These are phyloP conservation scores for Tulasnella calospora DNA, from an alignment of 768 basidiomycete genomes.

Conservation along the genomic window DNA sequence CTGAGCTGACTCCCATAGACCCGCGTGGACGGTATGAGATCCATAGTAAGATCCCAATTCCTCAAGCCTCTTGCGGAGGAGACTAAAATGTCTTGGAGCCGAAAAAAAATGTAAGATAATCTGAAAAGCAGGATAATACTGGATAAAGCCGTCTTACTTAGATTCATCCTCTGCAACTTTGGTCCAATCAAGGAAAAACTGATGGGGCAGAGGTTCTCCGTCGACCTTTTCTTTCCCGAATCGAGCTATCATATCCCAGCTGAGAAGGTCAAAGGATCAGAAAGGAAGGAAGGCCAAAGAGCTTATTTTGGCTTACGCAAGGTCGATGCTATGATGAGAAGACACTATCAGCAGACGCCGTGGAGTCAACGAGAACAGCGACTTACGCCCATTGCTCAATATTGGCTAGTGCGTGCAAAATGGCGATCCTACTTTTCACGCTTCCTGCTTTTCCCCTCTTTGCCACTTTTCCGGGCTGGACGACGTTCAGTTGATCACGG, in stretches of 20 bases:
- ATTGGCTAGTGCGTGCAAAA: constrained; percentile 78
- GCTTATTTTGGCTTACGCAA: constrained; percentile 55
- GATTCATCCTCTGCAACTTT: constrained; percentile 79
- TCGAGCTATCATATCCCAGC: constrained; percentile 80
- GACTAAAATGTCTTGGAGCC: constrained; percentile 23
- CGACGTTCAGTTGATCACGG: constrained; percentile 53
- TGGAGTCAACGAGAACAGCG: not conserved
- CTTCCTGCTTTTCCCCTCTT: constrained; percentile 46
- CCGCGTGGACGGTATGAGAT: constrained; percentile 64
- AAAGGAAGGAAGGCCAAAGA: constrained; percentile 21
- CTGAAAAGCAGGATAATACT: too few relatives aligned
- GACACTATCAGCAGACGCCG: not conserved
- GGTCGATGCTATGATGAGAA: constrained; percentile 46
- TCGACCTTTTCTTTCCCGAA: constrained; percentile 46
- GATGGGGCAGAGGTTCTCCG: constrained; percentile 55
- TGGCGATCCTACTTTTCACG: constrained; percentile 58
- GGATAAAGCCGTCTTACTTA: constrained; percentile 30
- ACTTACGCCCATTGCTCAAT: constrained; percentile 88
- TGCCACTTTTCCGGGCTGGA: constrained; percentile 56
- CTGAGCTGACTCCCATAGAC: constrained; percentile 72
- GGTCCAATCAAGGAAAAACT: constrained; percentile 76
- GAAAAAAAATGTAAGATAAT: too few relatives aligned
- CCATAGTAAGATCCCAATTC: constrained; percentile 72
- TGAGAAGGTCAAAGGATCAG: constrained; percentile 31
- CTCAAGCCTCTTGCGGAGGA: constrained; percentile 44